Evolutionary conservation across 352 stramenopile species (phyloP), one percentile per base, ranked within the genome.

Genomic region (Phytophthora cryptogea): DNA sequence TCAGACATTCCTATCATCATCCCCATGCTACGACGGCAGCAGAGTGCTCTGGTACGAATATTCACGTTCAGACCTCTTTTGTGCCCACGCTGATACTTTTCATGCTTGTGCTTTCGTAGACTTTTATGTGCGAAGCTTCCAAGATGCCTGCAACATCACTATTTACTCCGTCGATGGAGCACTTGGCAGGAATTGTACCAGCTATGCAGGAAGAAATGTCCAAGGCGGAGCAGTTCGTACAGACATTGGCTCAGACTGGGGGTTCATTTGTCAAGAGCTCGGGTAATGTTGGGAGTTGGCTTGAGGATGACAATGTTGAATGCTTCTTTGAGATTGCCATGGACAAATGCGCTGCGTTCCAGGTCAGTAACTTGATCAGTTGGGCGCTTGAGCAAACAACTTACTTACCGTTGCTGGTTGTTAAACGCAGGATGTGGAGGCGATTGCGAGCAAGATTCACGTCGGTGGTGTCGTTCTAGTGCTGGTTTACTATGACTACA

Each of bases 391-490:
- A 48, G 35, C 14, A 23, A 8, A 33, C 2, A 5, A 16, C 16
- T 45, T 23, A 43, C 20, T 43, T 23, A 28, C 26, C 17, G 39
- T 44, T 41, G 33, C 33, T 39, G 33, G 13, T 4, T 0, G 7
- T 39, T 59, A 27, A 36, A 58, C 26, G 23, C 61, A 94, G 73
- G 84, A 96, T 43, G 87, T 98, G 26, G 92, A 98, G 63, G 78
- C 97, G 9, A 91, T 98, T 56, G 92, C 90, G n/a, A 97, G 83
- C 63, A 98, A 98, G 72, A 88, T 89, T 26, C 97, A 98, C 70
- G 78, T 97, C 11, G 87, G 83, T 26, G 91, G 87, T 7, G 78
- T 98, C 28, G 88, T 98, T 54, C 76, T 96, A 20, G 93, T 97
- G 9, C 71, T 92, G 59, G 85, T 98, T n/a, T 97, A 96, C 70